Base-by-base conservation (phyloP, 148 eudicot species). In the Diospyros kaki region DNA sequence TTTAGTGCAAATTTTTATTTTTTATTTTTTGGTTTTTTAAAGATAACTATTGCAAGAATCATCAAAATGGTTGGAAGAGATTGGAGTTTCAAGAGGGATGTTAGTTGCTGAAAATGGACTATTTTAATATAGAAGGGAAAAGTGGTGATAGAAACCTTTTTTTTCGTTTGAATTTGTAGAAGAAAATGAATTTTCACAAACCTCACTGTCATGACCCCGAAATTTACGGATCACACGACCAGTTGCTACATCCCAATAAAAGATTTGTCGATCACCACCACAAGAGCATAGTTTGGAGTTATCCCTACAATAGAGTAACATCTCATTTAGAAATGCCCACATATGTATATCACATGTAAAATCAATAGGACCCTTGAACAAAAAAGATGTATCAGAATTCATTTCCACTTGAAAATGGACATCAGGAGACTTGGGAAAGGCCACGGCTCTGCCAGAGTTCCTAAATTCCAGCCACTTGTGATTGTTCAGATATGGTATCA, bases 151-250 rank as follows among this genome's bases (percentile, higher is more conserved):
- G 3, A 45, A 56, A 12, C 48, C 60, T 28, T 8, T n/a, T 13
- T 38, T n/a, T 10, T 12, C 43, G 10, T 13, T 10, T 18, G 15
- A 38, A 50, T 17, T 28, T 28, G 28, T 28, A 28, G 28, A 64
- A 64, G 52, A 61, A 76, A 43, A 52, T 1, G 10, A 81, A 79
- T 28, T 60, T 69, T 7, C 51, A 78, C 77, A 44, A 61, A 94
- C 97, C 98, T 94, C 98, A 58, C 97, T 94, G 78, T 94, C 97
- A 83, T 94, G 98, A 56, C 98, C 98, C 41, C 92, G 97, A 73
- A 94, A 94, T 75, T 94, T 94, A 44, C 97, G 89, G 71, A 92
- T 87, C 6, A 94, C 98, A 76, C 91, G 89, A 64, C 92, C 97
- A 75, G 85, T 87, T 39, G 97, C 82, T 56, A 94, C 97, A 81